A percentile compares a stretch with the other conserved stretches of the same genome.
phyloP scores from a whole-genome alignment of 2,329 filamentous ascomycete species.

The Fusarium aywerte region DNA sequence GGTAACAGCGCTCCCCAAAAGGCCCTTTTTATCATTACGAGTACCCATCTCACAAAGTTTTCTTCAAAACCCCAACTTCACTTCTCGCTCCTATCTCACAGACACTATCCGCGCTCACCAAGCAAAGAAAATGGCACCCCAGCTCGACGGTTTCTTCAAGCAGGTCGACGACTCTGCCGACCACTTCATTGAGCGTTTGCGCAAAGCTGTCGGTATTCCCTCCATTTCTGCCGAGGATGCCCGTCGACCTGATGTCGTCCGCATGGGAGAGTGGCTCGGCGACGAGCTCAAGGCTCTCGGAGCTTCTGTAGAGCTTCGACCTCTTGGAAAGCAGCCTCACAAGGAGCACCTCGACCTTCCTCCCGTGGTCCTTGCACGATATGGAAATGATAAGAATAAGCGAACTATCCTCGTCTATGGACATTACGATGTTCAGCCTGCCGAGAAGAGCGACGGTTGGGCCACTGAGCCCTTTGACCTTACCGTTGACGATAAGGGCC shows the following conservation, averaged over 20 bases:
- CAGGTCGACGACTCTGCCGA: conserved; percentile 85
- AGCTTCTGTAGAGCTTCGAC: conserved; percentile 85
- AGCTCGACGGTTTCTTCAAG: conserved; percentile 92
- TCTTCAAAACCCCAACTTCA: conserved; percentile 26
- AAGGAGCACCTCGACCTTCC: conserved; percentile 92
- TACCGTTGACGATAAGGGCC: conserved; percentile 85
- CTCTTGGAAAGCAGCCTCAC: conserved; percentile 90
- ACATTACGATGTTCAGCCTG: conserved; percentile 98
- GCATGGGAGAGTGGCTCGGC: conserved; percentile 94
- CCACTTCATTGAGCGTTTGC: conserved; percentile 88
- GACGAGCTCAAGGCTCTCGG: conserved; percentile 84
- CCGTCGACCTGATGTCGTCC: conserved; percentile 89
- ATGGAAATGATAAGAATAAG: conserved; percentile 92
- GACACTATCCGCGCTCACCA: conserved; percentile 66
- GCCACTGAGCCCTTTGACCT: conserved; percentile 93
- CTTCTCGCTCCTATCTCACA: conserved; percentile 61
- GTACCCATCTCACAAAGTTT: conserved; percentile 32
- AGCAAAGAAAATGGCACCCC: conserved; percentile 83
- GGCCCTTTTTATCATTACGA: conserved; percentile 41
- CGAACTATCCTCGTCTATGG: conserved; percentile 96
- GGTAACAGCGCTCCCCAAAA: conserved; percentile 40
- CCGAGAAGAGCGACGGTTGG: conserved; percentile 93
- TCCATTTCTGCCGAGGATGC: conserved; percentile 94
- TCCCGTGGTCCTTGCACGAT: conserved; percentile 90
- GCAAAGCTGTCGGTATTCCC: conserved; percentile 93